Evolutionary conservation across 2,329 filamentous ascomycete genomes (phyloP), one percentile per base, ranked within the genome.

Genomic region (Dothideomycetidae sp.): DNA sequence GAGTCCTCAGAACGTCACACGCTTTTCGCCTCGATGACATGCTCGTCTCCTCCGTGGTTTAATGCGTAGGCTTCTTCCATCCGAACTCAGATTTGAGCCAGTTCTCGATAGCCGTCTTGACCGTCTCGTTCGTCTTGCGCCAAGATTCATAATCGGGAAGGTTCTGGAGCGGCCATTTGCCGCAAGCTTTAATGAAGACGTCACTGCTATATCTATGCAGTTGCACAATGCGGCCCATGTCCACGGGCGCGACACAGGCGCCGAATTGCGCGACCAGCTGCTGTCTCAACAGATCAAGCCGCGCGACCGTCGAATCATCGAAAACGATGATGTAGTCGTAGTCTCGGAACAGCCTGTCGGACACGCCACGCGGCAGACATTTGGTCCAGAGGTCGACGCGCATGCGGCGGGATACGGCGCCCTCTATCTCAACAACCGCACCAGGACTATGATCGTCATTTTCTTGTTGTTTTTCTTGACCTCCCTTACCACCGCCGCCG

Each of bases 281-380:
- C 18, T 38, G 29, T 14, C 29, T 16, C n/a, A 38, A 13, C 10
- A 10, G 18, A 3, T 31, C 29, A 16, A 38, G 9, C 7, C 17
- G 28, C 12, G 17, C 26, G 13, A 32, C 19, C 29, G 33, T 31
- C 10, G 17, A 7, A 5, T 15, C 15, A n/a, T 16, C 33, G 18
- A 38, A 38, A 1, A 38, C 29, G 13, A 38, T 9, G 15, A 38
- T 33, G 13, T 38, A 38, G 19, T 38, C 36, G 18, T 38, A 32
- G 29, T 38, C 36, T 15, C 28, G 31, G 36, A 38, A 38, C 1
- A 38, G 4, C 10, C 29, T 21, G 10, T 23, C 12, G n/a, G n/a
- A n/a, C 2, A 21, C 13, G 2, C 36, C 36, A 18, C 29, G 5
- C 2, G 36, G 33, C 10, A 29, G 29, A 1, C 16, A 38, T 9